Conservation (phyloP, 345 rosid genomes). For the Firmiana major region DNA sequence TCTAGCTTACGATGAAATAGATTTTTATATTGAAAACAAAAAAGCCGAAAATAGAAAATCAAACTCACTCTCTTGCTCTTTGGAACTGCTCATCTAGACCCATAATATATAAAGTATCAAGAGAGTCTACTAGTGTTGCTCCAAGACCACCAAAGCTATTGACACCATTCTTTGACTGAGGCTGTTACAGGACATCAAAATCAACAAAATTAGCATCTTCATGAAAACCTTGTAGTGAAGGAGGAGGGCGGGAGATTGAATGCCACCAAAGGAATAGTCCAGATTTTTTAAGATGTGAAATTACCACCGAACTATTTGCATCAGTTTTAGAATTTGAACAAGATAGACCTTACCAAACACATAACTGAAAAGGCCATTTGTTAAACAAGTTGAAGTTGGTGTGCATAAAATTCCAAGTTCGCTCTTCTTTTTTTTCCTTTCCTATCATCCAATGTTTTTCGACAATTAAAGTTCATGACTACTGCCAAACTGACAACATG, state of each 20-base stretch:
- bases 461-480: background rate
- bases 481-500: background rate
- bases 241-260: background rate
- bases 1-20: background rate
- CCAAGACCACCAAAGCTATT: conserved; percentile 99
- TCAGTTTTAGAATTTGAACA: background rate
- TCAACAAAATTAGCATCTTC: conserved; percentile 2
- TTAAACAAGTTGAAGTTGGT: background rate
- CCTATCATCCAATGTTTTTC: background rate
- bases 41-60: background rate
- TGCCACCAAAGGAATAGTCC: background rate
- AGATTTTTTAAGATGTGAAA: background rate
- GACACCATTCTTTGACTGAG: conserved; percentile 77
- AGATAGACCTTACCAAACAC: background rate
- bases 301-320: background rate
- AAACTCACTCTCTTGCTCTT: conserved; percentile 87
- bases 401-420: background rate
- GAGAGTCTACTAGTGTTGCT: conserved; percentile 81
- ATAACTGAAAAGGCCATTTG: background rate
- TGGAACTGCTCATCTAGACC: conserved; percentile 83
- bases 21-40: background rate
- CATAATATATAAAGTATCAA: conserved; percentile 90
- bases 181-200: conserved; percentile 37
- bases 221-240: background rate
- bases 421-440: background rate